phyloP scores from a whole-genome alignment of 2,329 filamentous ascomycete genomes.

The Spiromastix sp. region DNA sequence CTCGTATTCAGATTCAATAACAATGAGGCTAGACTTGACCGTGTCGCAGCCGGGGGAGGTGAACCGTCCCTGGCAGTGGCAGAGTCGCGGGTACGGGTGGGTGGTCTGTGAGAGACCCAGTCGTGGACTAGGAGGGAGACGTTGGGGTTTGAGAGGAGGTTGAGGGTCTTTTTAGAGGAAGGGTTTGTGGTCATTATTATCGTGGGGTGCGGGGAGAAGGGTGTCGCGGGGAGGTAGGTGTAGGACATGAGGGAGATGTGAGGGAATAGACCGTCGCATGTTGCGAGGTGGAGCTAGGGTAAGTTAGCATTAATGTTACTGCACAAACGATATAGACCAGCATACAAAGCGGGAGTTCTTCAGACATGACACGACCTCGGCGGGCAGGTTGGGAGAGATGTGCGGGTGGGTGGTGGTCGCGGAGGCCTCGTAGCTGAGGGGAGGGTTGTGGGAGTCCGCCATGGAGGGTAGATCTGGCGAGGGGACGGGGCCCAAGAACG shows the following conservation, averaged over 20 bases:
- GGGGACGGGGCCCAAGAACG: too few relatives aligned
- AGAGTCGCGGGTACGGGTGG: conserved; percentile 50
- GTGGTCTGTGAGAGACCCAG: conserved; percentile 89
- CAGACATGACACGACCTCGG: conserved; percentile 80
- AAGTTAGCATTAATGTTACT: conserved; percentile 5
- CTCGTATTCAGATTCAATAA: conserved; percentile 86
- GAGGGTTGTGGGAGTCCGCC: conserved; percentile 47
- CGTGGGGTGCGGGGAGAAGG: conserved; percentile 59
- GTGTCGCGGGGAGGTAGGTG: conserved; percentile 79
- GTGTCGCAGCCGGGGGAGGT: conserved; percentile 49
- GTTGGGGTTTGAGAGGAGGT: conserved; percentile 72
- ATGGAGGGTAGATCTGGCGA: too few relatives aligned
- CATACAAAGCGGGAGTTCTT: conserved; percentile 89
- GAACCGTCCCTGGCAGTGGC: conserved; percentile 50
- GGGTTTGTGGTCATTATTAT: conserved; percentile 90
- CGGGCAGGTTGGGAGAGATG: conserved; percentile 59
- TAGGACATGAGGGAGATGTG: conserved; percentile 99
- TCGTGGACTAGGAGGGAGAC: conserved; percentile 95
- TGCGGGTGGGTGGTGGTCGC: conserved; percentile 63
- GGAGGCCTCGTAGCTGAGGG: conserved; percentile 65
- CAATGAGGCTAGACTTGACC: conserved; percentile 69
- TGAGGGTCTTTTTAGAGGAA: conserved; percentile 59
- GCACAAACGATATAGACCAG: conserved; percentile 12
- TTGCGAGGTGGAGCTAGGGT: conserved; percentile 81
- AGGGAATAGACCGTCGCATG: conserved; percentile 69